Percentiles rank a stretch among this genome's conserved stretches.
Conservation (phyloP, 169 alveolate species). For the Theileria annulata region DNA sequence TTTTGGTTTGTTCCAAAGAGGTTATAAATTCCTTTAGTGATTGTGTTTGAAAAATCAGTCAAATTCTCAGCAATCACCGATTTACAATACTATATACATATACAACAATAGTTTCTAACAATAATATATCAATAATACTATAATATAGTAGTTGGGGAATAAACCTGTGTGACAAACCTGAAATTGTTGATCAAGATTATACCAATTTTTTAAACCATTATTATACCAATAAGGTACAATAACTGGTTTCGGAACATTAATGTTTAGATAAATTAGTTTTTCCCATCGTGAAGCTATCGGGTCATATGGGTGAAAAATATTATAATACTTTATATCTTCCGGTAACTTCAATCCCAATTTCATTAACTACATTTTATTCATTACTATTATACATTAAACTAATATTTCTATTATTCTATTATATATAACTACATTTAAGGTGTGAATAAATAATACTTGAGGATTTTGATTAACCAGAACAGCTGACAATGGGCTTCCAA, state of each 20-base stretch:
- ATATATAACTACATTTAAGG: constrained; percentile 12
- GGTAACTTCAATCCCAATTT: constrained; percentile 70
- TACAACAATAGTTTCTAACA: too few relatives aligned
- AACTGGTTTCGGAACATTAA: constrained; percentile 81
- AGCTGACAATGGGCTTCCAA: constrained; percentile 84
- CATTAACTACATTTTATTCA: constrained; percentile 56
- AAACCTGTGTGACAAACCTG: constrained; percentile 46
- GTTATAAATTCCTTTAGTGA: constrained; percentile 48
- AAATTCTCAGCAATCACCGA: constrained; percentile 64
- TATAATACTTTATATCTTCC: constrained; percentile 70
- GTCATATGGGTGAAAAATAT: constrained; percentile 84
- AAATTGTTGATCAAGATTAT: constrained; percentile 82
- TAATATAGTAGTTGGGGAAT: neutral
- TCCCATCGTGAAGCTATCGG: constrained; percentile 84
- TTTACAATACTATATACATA: constrained; percentile 54
- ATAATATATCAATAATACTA: too few relatives aligned
- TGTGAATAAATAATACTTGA: constrained; percentile 29
- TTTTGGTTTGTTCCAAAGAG: constrained; percentile 61
- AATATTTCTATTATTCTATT: constrained; percentile 32
- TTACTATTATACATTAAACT: constrained; percentile 1
- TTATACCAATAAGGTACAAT: constrained; percentile 82
- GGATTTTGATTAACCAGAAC: constrained; percentile 74
- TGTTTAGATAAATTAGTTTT: constrained; percentile 74
- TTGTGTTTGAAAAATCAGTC: constrained; percentile 58
- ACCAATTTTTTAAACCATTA: constrained; percentile 82